Evolutionary conservation across 106 monocot genomes (phyloP), one percentile per base, ranked within the genome.

Genomic region (Acorus calamus): DNA sequence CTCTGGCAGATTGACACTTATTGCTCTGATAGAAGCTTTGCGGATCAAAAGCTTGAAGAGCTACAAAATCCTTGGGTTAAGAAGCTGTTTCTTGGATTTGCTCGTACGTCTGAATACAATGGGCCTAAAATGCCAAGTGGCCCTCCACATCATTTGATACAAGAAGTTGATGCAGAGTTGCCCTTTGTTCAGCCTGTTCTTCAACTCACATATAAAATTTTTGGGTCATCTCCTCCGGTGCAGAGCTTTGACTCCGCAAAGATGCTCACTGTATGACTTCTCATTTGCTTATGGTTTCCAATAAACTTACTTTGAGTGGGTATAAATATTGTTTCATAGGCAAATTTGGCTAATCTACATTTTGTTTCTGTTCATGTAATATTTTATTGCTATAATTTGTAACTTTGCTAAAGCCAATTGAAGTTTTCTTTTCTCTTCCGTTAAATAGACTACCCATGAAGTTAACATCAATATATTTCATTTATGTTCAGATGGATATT

Each of bases 191-290:
- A 71, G 66, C 91, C 91, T 8, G 49, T 79, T 72, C 71, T 96
- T 11, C 60, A 96, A 65, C 78, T 85, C 7, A 61, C 96, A 11
- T 74, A 85, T 57, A 74, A 72, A 61, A 96, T 96, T 69, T 96
- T 96, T 87, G 91, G 96, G 57, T 96, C 96, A 57, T 85, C 80
- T 74, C 96, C 87, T 47, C 91, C 91, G 3, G 73, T 96, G 59
- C 87, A 65, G 58, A 96, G 81, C 58, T 96, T 91, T 73, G 91
- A 91, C 54, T 87, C 91, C 52, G 90, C 96, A 50, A 94, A 91
- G 79, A 87, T 91, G 96, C 96, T 96, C 49, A 85, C 96, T 64
- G 96, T 96, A 87, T 74, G 14, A 12, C 12, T 63, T 10, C 12
- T 13, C 51, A 53, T 11, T n/a, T 44, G 41, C 9, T 55, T 46